Conservation (phyloP, 2,329 filamentous ascomycete species). For the Drechslerella dactyloides region DNA sequence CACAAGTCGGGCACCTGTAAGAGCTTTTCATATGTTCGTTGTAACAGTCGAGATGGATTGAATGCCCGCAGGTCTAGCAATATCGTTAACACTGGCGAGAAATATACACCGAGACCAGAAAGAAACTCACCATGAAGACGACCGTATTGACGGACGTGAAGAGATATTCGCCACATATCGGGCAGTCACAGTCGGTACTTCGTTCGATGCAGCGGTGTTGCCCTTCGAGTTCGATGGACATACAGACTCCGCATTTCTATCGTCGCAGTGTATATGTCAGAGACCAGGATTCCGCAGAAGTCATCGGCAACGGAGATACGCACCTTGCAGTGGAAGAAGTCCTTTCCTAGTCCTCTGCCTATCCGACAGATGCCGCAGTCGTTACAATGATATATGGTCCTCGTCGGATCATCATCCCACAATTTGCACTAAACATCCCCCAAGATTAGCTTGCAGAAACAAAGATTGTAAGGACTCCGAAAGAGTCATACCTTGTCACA, state of each 20-base stretch:
- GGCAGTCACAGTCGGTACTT: constrained; percentile 92
- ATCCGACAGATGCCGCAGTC: constrained; percentile 96
- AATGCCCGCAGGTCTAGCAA: constrained; percentile 77
- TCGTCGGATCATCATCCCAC: constrained; percentile 91
- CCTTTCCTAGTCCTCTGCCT: constrained; percentile 88
- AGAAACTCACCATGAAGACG: constrained; percentile 73
- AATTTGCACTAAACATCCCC: constrained; percentile 72
- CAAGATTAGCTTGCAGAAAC: not conserved
- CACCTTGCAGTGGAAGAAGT: constrained; percentile 98
- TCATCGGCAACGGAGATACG: constrained; percentile 51
- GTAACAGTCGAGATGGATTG: constrained; percentile 90
- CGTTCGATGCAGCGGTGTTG: constrained; percentile 94
- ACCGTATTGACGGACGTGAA: constrained; percentile 88
- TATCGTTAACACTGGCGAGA: not conserved
- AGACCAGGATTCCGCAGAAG: not conserved
- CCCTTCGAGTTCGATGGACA: constrained; percentile 81
- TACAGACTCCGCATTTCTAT: constrained; percentile 89
- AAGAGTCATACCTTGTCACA: constrained; percentile 68
- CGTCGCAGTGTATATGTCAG: constrained; percentile 16
- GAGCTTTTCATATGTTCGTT: constrained; percentile 84
- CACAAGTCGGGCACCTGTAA: constrained; percentile 94
- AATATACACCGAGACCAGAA: not conserved
- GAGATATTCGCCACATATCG: constrained; percentile 95
- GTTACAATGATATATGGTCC: constrained; percentile 92
- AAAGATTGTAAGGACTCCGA: constrained; percentile 9